Evolutionary conservation across 345 rosid genomes (phyloP).

Genomic region (Mercurialis annua): DNA sequence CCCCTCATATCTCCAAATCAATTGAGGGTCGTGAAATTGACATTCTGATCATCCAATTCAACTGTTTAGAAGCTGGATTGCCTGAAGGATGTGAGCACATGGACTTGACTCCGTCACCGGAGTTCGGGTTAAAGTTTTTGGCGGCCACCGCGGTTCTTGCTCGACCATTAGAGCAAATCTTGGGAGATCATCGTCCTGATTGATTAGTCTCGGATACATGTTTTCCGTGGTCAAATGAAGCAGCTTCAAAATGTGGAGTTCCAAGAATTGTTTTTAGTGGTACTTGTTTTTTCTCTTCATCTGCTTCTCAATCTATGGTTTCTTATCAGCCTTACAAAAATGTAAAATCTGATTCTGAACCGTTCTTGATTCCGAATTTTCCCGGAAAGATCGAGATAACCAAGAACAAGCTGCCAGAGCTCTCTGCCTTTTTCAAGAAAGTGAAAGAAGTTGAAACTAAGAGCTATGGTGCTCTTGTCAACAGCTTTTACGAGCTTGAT

Average conservation of each 20-base stretch:
- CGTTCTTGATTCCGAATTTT: conserved; percentile 28
- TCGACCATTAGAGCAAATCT: background rate
- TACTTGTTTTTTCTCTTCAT: conserved; percentile 23
- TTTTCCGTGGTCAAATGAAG: conserved; percentile 38
- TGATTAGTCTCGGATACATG: conserved; percentile 34
- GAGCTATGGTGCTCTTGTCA: conserved; percentile 11
- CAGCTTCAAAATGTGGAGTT: conserved; percentile 31
- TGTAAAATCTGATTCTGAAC: conserved; percentile 28
- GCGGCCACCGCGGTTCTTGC: conserved; percentile 13
- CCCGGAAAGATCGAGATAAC: conserved; percentile 35
- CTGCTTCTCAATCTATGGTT: conserved; percentile 7
- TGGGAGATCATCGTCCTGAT: conserved; percentile 22
- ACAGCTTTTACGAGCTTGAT: conserved; percentile 50
- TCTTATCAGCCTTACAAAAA: conserved; percentile 27
- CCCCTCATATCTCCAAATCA: no score
- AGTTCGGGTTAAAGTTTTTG: background rate
- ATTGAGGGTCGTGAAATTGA: no score
- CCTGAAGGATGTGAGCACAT: background rate
- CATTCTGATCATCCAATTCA: no score
- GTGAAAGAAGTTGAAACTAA: background rate
- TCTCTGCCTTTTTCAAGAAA: background rate
- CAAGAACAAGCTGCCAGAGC: conserved; percentile 16
- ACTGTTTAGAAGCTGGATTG: no score
- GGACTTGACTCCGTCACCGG: conserved; percentile 4
- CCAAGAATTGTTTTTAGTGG: conserved; percentile 41